phyloP scores from a whole-genome alignment of 164 flowering plant species.

The Umbellularia californica region DNA sequence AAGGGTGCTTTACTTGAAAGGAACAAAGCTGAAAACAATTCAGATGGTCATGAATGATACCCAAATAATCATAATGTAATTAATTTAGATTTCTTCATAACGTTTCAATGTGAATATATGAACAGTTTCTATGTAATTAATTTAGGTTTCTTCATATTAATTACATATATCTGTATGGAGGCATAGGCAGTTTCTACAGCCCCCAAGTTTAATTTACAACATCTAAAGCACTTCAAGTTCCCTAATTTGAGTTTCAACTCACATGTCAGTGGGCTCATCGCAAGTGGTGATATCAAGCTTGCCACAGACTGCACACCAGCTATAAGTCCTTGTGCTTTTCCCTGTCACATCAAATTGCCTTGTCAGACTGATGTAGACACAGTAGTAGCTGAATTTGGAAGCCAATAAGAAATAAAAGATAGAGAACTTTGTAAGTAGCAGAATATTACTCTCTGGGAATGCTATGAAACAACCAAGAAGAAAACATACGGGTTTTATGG shows the following conservation, averaged over 20 bases:
- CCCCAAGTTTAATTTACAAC: background rate
- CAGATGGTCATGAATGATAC: constrained; percentile 1
- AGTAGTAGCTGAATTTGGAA: background rate
- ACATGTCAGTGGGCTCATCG: constrained; percentile 86
- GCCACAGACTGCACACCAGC: constrained; percentile 77
- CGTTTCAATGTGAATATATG: background rate
- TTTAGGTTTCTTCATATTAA: no score
- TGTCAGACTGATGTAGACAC: background rate
- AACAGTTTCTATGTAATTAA: background rate
- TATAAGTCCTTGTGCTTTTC: constrained; percentile 79
- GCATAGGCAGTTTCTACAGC: background rate
- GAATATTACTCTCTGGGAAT: background rate
- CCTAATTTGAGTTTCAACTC: constrained; percentile 22
- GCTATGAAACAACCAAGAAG: background rate
- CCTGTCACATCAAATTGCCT: constrained; percentile 35
- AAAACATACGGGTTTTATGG: background rate
- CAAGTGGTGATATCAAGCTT: constrained; percentile 70
- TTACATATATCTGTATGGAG: background rate
- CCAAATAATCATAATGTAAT: no score
- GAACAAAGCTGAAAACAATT: constrained; percentile 40
- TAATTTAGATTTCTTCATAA: background rate
- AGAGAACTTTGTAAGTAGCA: background rate
- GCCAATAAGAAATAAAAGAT: background rate
- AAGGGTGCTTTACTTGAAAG: constrained; percentile 73
- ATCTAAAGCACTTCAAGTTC: background rate